These are phyloP conservation scores for Ogataea nonfermentans DNA, from an alignment of 805 yeast genomes.

Conservation along the genomic window DNA sequence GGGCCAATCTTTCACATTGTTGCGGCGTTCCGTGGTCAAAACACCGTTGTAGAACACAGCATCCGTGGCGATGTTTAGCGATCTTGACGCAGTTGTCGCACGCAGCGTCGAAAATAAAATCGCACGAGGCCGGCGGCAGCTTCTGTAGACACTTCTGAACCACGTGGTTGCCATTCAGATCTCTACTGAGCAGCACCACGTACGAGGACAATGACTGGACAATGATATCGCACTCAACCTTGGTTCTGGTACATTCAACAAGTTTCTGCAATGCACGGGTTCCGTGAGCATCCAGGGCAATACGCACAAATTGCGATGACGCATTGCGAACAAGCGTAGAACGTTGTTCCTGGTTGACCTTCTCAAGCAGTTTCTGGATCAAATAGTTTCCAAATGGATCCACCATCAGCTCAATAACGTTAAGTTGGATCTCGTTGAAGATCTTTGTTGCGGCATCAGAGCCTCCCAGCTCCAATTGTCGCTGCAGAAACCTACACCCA, in stretches of 20 bases:
- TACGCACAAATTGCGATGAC: conserved; percentile 67
- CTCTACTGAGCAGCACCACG: conserved; percentile 78
- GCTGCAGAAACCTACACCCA: conserved; percentile 90
- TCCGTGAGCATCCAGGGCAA: conserved; percentile 93
- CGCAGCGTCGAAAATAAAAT: conserved; percentile 89
- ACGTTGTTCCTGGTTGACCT: conserved; percentile 68
- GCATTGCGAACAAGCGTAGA: conserved; percentile 67
- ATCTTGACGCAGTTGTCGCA: conserved; percentile 68
- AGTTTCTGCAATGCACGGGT: conserved; percentile 92
- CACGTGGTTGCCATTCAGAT: conserved; percentile 94
- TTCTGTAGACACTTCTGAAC: conserved; percentile 87
- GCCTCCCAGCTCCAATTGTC: conserved; percentile 69
- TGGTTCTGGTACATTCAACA: conserved; percentile 74
- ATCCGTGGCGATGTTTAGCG: conserved; percentile 95
- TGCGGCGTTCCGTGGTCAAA: conserved; percentile 77
- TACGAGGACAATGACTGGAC: conserved; percentile 45
- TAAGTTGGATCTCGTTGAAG: conserved; percentile 73
- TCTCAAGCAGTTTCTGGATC: conserved; percentile 85
- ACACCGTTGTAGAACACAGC: conserved; percentile 95
- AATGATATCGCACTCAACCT: conserved; percentile 63
- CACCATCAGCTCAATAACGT: conserved; percentile 84
- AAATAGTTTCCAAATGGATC: conserved; percentile 98
- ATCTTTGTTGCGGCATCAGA: conserved; percentile 68
- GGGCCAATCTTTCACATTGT: conserved; percentile 68
- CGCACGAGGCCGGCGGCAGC: conserved; percentile 65